Evolutionary conservation across 331 rosid species (phyloP).

Genomic region (Malus hybrid): DNA sequence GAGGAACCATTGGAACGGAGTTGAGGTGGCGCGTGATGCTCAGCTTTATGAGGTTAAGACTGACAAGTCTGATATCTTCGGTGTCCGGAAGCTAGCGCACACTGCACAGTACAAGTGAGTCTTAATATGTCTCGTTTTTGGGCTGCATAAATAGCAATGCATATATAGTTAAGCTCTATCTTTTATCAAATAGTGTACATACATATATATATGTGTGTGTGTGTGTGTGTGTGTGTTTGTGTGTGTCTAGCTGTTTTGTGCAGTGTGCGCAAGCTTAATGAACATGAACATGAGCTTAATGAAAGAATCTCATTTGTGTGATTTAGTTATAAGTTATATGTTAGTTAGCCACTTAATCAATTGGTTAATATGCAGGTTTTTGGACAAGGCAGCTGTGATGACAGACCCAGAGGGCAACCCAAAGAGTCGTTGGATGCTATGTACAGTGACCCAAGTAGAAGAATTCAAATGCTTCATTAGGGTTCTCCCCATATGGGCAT

Average conservation of each 20-base stretch:
- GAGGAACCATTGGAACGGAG: conserved; percentile 36
- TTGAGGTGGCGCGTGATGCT: background rate
- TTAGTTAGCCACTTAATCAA: background rate
- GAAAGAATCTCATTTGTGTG: background rate
- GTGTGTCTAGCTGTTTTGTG: background rate
- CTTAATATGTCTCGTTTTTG: background rate
- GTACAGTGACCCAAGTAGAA: conserved; percentile 60
- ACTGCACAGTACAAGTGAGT: conserved; percentile 40
- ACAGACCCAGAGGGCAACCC: conserved; percentile 12
- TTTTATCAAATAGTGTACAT: background rate
- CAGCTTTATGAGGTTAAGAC: conserved; percentile 44
- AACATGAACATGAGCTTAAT: background rate
- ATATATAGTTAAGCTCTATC: background rate
- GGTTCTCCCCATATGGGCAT: conserved; percentile 47
- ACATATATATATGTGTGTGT: too few relatives aligned
- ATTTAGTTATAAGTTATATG: background rate
- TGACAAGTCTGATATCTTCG: conserved; percentile 27
- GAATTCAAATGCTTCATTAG: conserved; percentile 45
- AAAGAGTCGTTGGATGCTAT: conserved; percentile 31
- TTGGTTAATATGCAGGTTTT: conserved; percentile 22
- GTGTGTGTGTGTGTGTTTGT: too few relatives aligned
- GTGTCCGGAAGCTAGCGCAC: conserved; percentile 36
- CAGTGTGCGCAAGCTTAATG: background rate
- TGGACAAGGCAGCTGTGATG: conserved; percentile 49
- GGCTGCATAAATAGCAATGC: background rate